phyloP scores from a whole-genome alignment of 2,329 filamentous ascomycete genomes.

The Fusarium transvaalense region DNA sequence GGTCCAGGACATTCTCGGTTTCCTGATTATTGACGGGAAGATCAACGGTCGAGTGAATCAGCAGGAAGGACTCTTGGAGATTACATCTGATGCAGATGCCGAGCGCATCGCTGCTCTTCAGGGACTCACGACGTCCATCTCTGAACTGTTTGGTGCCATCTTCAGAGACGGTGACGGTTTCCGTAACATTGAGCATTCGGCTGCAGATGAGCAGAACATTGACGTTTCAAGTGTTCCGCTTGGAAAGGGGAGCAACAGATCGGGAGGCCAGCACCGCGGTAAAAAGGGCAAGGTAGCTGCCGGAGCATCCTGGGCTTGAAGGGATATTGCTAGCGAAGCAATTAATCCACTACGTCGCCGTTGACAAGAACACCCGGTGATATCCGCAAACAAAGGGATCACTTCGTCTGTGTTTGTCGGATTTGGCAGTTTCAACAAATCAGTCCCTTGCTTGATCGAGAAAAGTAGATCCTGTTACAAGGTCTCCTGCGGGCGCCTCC shows the following conservation, averaged over 20 bases:
- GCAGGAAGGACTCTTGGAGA: slow-evolving; percentile 84
- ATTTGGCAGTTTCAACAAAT: background rate
- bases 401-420: slow-evolving; percentile 1
- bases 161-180: slow-evolving; percentile 85
- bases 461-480: slow-evolving; percentile 21
- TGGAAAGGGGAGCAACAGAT: slow-evolving; percentile 26
- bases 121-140: slow-evolving; percentile 78
- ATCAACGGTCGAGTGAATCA: slow-evolving; percentile 92
- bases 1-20: slow-evolving; percentile 95
- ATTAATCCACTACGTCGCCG: background rate
- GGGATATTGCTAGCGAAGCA: slow-evolving; percentile 2
- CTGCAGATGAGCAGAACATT: slow-evolving; percentile 48
- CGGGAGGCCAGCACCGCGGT: slow-evolving; percentile 19
- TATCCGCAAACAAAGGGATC: slow-evolving; percentile 1
- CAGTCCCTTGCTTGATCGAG: slow-evolving; percentile 24
- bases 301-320: slow-evolving; percentile 31
- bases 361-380: background rate
- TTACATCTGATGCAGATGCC: slow-evolving; percentile 78
- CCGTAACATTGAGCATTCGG: slow-evolving; percentile 49
- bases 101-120: slow-evolving; percentile 80
- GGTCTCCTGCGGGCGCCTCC: slow-evolving; percentile 30
- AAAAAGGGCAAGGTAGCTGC: slow-evolving; percentile 44
- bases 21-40: slow-evolving; percentile 90
- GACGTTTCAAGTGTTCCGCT: slow-evolving; percentile 46
- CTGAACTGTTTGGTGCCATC: slow-evolving; percentile 75